Percentiles rank a stretch among this genome's conserved stretches.
These are phyloP conservation scores for Cyclostephanos tholiformis DNA, from an alignment of 108 stramenopile genomes.

Conservation along the genomic window DNA sequence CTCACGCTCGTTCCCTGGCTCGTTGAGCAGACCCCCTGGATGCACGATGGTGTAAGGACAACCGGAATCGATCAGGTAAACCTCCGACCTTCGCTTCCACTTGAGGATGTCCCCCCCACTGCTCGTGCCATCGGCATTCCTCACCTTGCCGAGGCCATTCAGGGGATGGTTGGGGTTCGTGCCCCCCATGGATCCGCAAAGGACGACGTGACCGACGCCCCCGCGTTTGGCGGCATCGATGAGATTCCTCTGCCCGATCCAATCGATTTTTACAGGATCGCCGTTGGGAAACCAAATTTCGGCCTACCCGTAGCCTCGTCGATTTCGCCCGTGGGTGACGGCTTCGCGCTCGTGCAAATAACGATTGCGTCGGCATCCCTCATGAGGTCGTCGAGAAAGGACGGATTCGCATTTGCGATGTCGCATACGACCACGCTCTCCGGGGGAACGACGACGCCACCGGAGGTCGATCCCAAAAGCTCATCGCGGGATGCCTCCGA, in stretches of 20 bases:
- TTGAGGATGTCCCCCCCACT: slow-evolving; percentile 80
- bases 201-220: slow-evolving; percentile 65
- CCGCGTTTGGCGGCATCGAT: slow-evolving; percentile 71
- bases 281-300: slow-evolving; percentile 64
- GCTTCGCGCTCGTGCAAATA: slow-evolving; percentile 84
- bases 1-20: slow-evolving; percentile 74
- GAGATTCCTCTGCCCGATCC: slow-evolving; percentile 86
- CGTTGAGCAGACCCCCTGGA: slow-evolving; percentile 83
- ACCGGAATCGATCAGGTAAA: slow-evolving; percentile 65
- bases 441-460: slow-evolving; percentile 13
- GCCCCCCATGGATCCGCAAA: slow-evolving; percentile 81
- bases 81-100: slow-evolving; percentile 81
- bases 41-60: slow-evolving; percentile 86
- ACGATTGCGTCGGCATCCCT: slow-evolving; percentile 70
- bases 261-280: slow-evolving; percentile 76
- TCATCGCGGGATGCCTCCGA: slow-evolving; percentile 53
- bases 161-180: slow-evolving; percentile 77
- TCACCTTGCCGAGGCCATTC: slow-evolving; percentile 65
- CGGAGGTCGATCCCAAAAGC: slow-evolving; percentile 41
- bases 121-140: slow-evolving; percentile 54
- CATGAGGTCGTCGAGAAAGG: slow-evolving; percentile 43
- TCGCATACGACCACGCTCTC: slow-evolving; percentile 60
- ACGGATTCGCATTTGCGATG: slow-evolving; percentile 51
- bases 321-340: slow-evolving; percentile 66
- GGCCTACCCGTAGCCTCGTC: slow-evolving; percentile 58